Base-by-base conservation (phyloP, 257 asterid genomes). In the Galeopsis tetrahit region DNA sequence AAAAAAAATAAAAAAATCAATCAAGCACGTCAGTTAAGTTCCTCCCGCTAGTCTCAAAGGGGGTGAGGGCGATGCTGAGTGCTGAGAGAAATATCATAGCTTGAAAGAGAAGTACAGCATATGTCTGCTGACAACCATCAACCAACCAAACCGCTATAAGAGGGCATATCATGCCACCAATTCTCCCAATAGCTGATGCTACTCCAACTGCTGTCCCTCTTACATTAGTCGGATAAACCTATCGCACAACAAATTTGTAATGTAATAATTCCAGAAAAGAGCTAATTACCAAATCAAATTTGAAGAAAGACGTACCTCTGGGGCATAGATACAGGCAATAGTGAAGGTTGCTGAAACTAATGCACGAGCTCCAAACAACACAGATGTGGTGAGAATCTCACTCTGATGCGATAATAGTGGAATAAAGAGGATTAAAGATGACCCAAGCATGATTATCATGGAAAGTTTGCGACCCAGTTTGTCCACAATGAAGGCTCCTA, bases 81-180 rank as follows among this genome's bases (percentile, higher is more conserved):
- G 80, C 93, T 5, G 84, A 79, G n/a, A 88, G 58, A 70, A 78
- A 58, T 8, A 84, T 76, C 70, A 77, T 34, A 51, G 61, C 53
- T 82, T 78, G 80, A 69, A 90, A 86, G 69, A 85, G 51, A 63
- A 75, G 48, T 3, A 90, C 83, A 36, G 97, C 91, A 56, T 79
- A 80, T 13, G 81, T 64, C 75, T 83, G 86, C 61, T 85, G 84
- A 68, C 92, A 90, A 21, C 78, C 77, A 56, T 80, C 82, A 34
- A 88, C 91, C 78, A 90, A 73, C 3, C 79, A 82, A 32, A 88
- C 91, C 3, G 90, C 96, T 38, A 83, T 84, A 21, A 86, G 85
- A 15, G 97, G 96, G 78, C 90, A 83, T 63, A 90, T 74, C 93
- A 88, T 86, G 10, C 96, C 93, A 1, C 96, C 91, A 3, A 82